Base-by-base conservation (phyloP, 345 rosid species). In the Lepidium aucheri region DNA sequence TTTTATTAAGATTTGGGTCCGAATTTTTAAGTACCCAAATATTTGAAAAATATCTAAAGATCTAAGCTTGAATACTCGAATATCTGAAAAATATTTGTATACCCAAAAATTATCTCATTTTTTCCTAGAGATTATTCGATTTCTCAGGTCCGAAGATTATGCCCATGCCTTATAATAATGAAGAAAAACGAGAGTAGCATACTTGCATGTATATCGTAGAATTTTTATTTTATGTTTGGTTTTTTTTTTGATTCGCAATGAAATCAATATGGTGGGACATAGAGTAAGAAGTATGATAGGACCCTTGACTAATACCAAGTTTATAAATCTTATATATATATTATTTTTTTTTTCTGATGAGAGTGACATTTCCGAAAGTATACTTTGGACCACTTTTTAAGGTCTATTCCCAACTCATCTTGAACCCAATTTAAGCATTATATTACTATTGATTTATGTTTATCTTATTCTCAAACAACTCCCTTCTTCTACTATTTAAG, bases 371-470 rank as follows among this genome's bases (percentile, higher is more conserved):
- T 74, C 46, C 69, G 52, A 67, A 74, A 67, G 77, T 62, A 67
- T 67, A 61, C 69, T 74, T 68, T 67, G 77, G 77, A 74, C 73
- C 74, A 68, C 73, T 74, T 74, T 74, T 74, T 74, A 74, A 74
- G 68, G 69, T 61, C 73, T 74, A 33, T 67, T 60, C 69, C 68
- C 69, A 67, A 67, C 77, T 74, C 61, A 74, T 74, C 68, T 67
- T 67, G 30, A 74, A 53, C 64, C 60, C n/a, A 28, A 36, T 65
- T 16, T 28, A 47, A 66, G 13, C 39, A 60, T 35, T 40, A 35
- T 53, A 52, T 53, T 52, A 59, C 43, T 61, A 70, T 53, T 22
- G 26, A 52, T 52, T 40, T 49, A 24, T 43, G 9, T 3, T 30
- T 45, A 67, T 47, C 26, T 17, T 71, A 38, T 28, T 13, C 38